Evolutionary conservation across 257 asterid genomes (phyloP), one percentile per base, ranked within the genome.

Genomic region (Petunia axillaris): DNA sequence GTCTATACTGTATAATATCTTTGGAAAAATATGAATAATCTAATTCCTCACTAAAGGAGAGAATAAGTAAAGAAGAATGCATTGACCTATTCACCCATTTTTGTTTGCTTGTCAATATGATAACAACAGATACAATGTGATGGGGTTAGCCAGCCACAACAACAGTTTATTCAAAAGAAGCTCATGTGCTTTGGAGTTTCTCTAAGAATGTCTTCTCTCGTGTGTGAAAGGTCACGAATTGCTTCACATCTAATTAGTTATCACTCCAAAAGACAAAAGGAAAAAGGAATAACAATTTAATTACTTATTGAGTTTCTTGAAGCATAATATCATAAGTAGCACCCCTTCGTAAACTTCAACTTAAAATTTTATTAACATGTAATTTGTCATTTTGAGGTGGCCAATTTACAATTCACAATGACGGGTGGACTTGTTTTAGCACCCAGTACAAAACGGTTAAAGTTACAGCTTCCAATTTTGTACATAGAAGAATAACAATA

Each of bases 51-150:
- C 59, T 5, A 50, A 8, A 79, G 55, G 64, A 25, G 41, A 62
- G 76, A 48, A 54, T 76, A 70, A 81, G 66, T 48, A 76, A 78
- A 82, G 77, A 85, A 84, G 83, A 85, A 48, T 58, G 83, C 87
- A 87, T 89, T 89, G 95, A 89, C 93, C 85, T 82, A 63, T 83
- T 83, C 89, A 79, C 77, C 83, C 36, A 64, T 41, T 75, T 79
- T 86, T 84, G 90, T 89, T 80, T 39, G 86, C 76, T 86, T 85
- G 38, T 78, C 55, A n/a, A 39, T 46, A 15, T 2, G 43, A 14
- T 36, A 70, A 39, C 36, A 66, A 35, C 62, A 81, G 50, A 79
- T 48, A 60, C 79, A 25, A 81, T 25, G 74, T 2, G 9, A 37
- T 64, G 71, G 71, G 59, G 62, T 68, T 38, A 77, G 87, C 76